Percentiles rank a stretch among this genome's conserved stretches.
Conservation (phyloP, 2,329 filamentous ascomycete genomes). For the Talaromyces amestolkiae region DNA sequence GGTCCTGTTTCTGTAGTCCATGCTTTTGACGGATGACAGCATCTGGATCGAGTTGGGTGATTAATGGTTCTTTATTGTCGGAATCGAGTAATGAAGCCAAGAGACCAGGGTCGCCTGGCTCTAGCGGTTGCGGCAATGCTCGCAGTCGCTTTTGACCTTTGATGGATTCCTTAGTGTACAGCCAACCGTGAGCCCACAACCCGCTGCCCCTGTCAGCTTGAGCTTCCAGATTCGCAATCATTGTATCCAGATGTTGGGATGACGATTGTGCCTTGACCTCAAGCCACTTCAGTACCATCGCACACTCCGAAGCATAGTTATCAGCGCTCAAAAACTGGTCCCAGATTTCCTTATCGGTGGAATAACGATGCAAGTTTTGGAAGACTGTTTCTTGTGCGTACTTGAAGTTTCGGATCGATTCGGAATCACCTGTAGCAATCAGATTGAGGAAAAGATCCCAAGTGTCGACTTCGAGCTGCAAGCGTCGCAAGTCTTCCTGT, state of each 20-base stretch:
- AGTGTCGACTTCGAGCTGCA: constrained; percentile 81
- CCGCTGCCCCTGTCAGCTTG: constrained; percentile 72
- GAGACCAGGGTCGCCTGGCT: constrained; percentile 59
- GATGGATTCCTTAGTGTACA: constrained; percentile 85
- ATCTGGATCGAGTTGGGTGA: constrained; percentile 91
- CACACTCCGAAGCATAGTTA: constrained; percentile 71
- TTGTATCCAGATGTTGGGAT: constrained; percentile 68
- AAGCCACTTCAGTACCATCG: constrained; percentile 80
- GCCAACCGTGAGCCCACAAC: constrained; percentile 83
- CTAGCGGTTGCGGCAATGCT: constrained; percentile 63
- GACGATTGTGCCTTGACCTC: constrained; percentile 69
- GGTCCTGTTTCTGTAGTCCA: constrained; percentile 75
- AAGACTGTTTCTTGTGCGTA: constrained; percentile 41
- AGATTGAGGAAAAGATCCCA: constrained; percentile 82
- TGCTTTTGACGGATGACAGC: constrained; percentile 76
- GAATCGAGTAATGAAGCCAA: constrained; percentile 57
- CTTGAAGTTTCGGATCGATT: constrained; percentile 40
- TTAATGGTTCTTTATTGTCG: constrained; percentile 61
- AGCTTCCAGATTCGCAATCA: constrained; percentile 72
- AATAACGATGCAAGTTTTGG: constrained; percentile 54
- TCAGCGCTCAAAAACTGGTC: constrained; percentile 73
- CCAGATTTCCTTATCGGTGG: constrained; percentile 63
- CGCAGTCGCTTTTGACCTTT: constrained; percentile 84
- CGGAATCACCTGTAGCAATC: constrained; percentile 65
- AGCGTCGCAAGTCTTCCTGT: constrained; percentile 50